Base-by-base conservation (phyloP, 1,284 basidiomycete species). In the Pyrrhoderma noxium region DNA sequence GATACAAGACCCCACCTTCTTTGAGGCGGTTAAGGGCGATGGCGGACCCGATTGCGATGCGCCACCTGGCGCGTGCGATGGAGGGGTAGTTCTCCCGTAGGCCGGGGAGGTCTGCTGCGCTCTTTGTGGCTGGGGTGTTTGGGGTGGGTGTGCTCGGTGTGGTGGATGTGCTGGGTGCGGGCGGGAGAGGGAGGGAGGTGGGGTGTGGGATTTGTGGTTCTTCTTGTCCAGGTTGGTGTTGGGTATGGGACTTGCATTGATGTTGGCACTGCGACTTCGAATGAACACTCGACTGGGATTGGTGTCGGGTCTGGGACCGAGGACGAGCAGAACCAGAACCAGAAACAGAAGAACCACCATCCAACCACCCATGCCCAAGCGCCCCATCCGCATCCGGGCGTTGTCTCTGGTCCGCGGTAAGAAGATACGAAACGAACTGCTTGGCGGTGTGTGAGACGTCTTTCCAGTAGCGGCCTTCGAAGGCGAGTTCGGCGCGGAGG, bases 81-180 rank as follows among this genome's bases (percentile, higher is more conserved):
- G 25, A 11, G 60, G 86, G 74, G 65, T 89, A 91, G 70, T 92
- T 81, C 27, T 88, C 82, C 27, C 85, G 82, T 45, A 93, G 70
- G 21, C 84, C 88, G 9, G 52, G 48, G 2, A 54, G 44, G 43
- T 54, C 47, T 3, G 45, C 34, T n/a, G 25, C 21, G 22, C 45
- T 47, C 38, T 21, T 34, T 14, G 13, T 22, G 22, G 35, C 36
- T 11, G 1, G 8, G 22, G 3, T 16, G 18, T 8, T n/a, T 38
- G 21, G 2, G 34, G 34, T 21, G 19, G 16, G 16, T n/a, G n/a
- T n/a, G n/a, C n/a, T n/a, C n/a, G n/a, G n/a, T n/a, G n/a, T n/a
- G n/a, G n/a, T n/a, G n/a, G n/a, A n/a, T n/a, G n/a, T n/a, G n/a
- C n/a, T n/a, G n/a, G n/a, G n/a, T n/a, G n/a, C n/a, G n/a, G n/a